Conservation (phyloP, 345 rosid species). For the Turritis glabra region DNA sequence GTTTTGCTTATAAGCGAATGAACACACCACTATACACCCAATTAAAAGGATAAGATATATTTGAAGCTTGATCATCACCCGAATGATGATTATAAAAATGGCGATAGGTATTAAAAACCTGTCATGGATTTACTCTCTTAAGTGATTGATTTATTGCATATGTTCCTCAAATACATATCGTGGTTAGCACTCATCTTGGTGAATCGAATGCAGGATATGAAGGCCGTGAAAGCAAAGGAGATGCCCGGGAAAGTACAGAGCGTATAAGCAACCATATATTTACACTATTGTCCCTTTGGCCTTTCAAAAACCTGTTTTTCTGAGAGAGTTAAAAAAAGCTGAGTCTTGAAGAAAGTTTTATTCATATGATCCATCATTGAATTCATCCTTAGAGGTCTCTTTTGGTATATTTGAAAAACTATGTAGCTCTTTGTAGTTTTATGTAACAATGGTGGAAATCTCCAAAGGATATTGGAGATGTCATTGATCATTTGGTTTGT, state of each 20-base stretch:
- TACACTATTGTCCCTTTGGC: slow-evolving; percentile 5
- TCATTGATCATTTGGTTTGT: slow-evolving; percentile 27
- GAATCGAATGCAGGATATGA: slow-evolving; percentile 25
- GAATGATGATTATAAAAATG: background rate
- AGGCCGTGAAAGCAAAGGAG: slow-evolving; percentile 28
- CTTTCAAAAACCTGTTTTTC: slow-evolving; percentile 5
- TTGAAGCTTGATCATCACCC: slow-evolving; percentile 11
- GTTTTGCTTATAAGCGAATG: slow-evolving; percentile 21
- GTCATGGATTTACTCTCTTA: background rate
- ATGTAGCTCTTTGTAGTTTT: slow-evolving; percentile 13
- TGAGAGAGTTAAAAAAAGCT: slow-evolving; percentile 4
- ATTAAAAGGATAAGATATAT: background rate
- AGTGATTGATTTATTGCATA: slow-evolving; percentile 3
- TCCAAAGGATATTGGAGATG: slow-evolving; percentile 17
- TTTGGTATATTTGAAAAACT: slow-evolving; percentile 21
- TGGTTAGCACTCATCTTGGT: background rate
- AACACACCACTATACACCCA: background rate
- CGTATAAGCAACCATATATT: slow-evolving; percentile 16
- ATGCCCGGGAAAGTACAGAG: slow-evolving; percentile 37
- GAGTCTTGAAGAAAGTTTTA: slow-evolving; percentile 13
- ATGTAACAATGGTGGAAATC: slow-evolving; percentile 25
- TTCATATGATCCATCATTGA: slow-evolving; percentile 28
- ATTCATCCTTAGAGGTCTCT: slow-evolving; percentile 24
- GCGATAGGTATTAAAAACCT: background rate
- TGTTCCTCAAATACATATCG: background rate